These are phyloP conservation scores for Fraxinus greggii DNA, from an alignment of 305 asterid species.

Conservation along the genomic window DNA sequence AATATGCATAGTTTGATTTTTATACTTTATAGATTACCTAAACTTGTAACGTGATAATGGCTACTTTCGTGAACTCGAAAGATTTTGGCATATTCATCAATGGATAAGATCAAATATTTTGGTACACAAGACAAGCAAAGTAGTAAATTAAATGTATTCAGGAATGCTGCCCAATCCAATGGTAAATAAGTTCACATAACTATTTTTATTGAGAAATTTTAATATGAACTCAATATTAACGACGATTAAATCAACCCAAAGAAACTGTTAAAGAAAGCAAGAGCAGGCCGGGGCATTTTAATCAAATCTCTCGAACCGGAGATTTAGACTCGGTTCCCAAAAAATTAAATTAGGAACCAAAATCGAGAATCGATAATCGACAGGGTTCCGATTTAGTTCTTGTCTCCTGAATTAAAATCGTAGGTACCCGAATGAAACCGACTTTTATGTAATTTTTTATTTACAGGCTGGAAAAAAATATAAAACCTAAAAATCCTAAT, in stretches of 20 bases:
- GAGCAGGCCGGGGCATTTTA: neutral
- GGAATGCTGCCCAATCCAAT: neutral
- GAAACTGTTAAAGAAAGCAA: neutral
- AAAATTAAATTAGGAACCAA: too few species aligned
- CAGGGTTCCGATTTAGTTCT: neutral
- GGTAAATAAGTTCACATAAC: neutral
- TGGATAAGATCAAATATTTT: neutral
- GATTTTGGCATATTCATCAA: neutral
- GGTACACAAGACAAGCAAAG: neutral
- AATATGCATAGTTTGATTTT: neutral
- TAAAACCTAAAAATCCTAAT: neutral
- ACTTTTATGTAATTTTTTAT: too few species aligned
- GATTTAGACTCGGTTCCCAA: too few species aligned
- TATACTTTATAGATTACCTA: neutral
- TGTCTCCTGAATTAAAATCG: neutral
- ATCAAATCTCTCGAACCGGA: too few species aligned
- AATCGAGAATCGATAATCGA: too few species aligned
- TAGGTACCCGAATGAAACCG: neutral
- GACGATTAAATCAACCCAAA: neutral
- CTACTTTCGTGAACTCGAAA: neutral
- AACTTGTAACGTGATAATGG: neutral
- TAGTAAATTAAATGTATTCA: neutral
- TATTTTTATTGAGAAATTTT: neutral
- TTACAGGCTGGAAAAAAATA: neutral
- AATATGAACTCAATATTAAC: neutral